Evolutionary conservation across 768 basidiomycete genomes (phyloP).

Genomic region (Xanthoconium stramineum): DNA sequence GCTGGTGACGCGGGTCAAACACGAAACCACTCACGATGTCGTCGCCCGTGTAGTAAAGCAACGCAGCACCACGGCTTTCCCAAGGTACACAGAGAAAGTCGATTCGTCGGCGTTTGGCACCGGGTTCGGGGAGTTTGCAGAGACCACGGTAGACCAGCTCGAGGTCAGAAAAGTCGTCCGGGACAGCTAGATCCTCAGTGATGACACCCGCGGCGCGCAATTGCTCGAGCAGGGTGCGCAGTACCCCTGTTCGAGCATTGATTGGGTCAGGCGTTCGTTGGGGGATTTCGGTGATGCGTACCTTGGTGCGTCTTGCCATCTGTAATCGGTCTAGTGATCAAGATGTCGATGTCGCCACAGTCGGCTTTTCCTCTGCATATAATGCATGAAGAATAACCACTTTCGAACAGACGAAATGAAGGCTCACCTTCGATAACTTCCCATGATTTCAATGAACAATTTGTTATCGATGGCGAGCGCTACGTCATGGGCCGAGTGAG

Average conservation of each 20-base stretch:
- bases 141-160: conserved; percentile 84
- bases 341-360: conserved; percentile 90
- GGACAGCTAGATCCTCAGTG: conserved; percentile 76
- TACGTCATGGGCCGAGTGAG: conserved; percentile 25
- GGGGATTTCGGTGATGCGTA: conserved; percentile 21
- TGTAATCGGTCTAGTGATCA: conserved; percentile 70
- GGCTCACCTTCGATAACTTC: conserved; percentile 73
- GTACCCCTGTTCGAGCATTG: conserved; percentile 44
- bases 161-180: conserved; percentile 61
- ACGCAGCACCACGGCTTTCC: conserved; percentile 72
- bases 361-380: conserved; percentile 63
- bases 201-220: conserved; percentile 61
- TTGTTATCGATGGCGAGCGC: conserved; percentile 69
- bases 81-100: conserved; percentile 86
- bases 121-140: conserved; percentile 52
- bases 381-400: background rate
- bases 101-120: conserved; percentile 63
- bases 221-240: conserved; percentile 52
- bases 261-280: background rate
- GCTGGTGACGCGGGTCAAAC: too few relatives aligned
- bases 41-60: conserved; percentile 94
- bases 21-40: conserved; percentile 63
- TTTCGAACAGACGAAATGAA: background rate
- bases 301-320: conserved; percentile 79
- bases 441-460: conserved; percentile 84